Evolutionary conservation across 257 asterid species (phyloP).

Genomic region (Gynochthodes officinalis): DNA sequence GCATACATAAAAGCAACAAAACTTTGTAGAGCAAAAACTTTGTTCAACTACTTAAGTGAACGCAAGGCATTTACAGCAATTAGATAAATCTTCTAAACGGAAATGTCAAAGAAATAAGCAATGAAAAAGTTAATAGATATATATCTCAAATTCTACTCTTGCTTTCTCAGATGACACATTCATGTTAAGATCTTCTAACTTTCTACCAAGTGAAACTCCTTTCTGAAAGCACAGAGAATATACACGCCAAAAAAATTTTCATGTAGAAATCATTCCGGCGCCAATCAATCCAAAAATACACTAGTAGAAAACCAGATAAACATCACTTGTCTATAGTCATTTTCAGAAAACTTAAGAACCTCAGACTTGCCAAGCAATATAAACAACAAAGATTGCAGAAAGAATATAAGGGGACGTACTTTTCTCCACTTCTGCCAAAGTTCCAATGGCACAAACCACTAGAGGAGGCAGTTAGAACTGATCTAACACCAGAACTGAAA

Average conservation of each 20-base stretch:
- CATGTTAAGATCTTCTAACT: neutral
- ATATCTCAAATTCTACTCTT: neutral
- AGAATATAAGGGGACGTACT: constrained; percentile 28
- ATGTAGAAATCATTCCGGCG: neutral
- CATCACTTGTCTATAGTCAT: neutral
- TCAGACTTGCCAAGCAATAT: neutral
- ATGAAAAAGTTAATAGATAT: neutral
- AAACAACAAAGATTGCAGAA: neutral
- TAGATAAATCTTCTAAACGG: neutral
- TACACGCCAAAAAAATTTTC: neutral
- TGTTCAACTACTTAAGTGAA: neutral
- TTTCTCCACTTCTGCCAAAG: constrained; percentile 51
- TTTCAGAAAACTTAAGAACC: neutral
- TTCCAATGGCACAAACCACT: constrained; percentile 83
- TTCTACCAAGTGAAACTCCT: neutral
- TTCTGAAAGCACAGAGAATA: neutral
- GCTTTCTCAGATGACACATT: neutral
- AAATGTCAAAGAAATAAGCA: neutral
- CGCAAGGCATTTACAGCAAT: neutral
- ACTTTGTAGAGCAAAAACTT: neutral
- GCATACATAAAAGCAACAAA: neutral
- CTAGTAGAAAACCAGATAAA: neutral
- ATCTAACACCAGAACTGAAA: constrained; percentile 37
- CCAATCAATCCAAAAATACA: neutral
- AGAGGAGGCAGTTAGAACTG: constrained; percentile 85